Evolutionary conservation across 208 protist genomes (phyloP).

Genomic region (Wallacemonas collosoma): DNA sequence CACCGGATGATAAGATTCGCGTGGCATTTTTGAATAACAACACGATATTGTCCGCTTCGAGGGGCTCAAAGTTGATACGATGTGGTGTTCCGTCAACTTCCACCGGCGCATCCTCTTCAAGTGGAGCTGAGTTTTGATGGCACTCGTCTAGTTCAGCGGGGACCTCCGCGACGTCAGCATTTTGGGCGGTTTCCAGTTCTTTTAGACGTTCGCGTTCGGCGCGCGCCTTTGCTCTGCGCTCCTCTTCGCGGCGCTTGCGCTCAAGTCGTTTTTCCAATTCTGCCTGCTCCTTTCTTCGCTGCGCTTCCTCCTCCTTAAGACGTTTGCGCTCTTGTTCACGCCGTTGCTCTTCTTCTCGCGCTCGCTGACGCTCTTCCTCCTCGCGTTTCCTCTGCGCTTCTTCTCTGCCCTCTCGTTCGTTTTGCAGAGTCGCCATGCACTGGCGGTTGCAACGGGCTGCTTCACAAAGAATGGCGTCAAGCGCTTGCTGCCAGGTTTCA

Average conservation of each 20-base stretch:
- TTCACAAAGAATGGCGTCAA: slow-evolving; percentile 14
- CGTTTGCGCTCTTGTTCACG: slow-evolving; percentile 38
- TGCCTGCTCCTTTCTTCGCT: slow-evolving; percentile 36
- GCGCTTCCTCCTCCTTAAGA: slow-evolving; percentile 34
- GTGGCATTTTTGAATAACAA: slow-evolving; percentile 34
- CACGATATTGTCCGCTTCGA: slow-evolving; percentile 34
- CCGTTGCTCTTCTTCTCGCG: slow-evolving; percentile 32
- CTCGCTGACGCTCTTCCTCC: slow-evolving; percentile 33
- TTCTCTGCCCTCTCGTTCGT: slow-evolving; percentile 25
- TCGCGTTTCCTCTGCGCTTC: slow-evolving; percentile 36
- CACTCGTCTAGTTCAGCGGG: slow-evolving; percentile 2
- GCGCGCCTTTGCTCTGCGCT: slow-evolving; percentile 31
- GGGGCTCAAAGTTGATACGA: slow-evolving; percentile 15
- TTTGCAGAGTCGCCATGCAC: neutral
- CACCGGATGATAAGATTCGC: slow-evolving; percentile 35
- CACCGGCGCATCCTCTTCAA: slow-evolving; percentile 8
- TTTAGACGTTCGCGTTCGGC: slow-evolving; percentile 30
- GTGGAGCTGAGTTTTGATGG: neutral
- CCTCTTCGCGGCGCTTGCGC: slow-evolving; percentile 62
- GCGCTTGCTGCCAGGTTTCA: slow-evolving; percentile 25
- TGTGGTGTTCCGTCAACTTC: neutral
- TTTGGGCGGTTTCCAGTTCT: slow-evolving; percentile 16
- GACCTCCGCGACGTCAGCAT: neutral
- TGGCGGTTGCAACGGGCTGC: slow-evolving; percentile 20
- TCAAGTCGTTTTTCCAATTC: slow-evolving; percentile 63